Evolutionary conservation across 805 yeast species (phyloP).

Genomic region (Kodamaea neixiangensis): DNA sequence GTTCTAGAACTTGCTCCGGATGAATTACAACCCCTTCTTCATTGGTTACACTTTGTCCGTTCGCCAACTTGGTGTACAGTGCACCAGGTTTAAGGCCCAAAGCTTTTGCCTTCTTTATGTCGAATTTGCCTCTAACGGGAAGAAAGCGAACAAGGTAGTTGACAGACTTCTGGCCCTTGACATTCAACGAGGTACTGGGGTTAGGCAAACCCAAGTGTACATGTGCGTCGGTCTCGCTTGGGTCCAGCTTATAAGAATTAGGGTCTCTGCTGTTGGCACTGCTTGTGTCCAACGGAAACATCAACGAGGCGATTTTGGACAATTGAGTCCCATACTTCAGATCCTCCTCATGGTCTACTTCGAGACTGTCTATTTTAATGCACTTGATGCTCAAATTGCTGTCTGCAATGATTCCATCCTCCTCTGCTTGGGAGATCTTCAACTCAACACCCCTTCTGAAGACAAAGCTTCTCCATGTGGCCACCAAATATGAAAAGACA

Average conservation of each 20-base stretch:
- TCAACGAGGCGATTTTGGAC: constrained; percentile 44
- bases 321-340: constrained; percentile 19
- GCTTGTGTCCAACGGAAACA: constrained; percentile 58
- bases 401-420: constrained; percentile 34
- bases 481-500: constrained; percentile 51
- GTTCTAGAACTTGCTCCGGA: constrained; percentile 75
- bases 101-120: constrained; percentile 60
- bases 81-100: constrained; percentile 72
- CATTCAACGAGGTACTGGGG: constrained; percentile 23
- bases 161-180: constrained; percentile 48
- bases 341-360: neutral
- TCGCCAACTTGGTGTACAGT: constrained; percentile 57
- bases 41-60: constrained; percentile 57
- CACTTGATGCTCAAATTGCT: constrained; percentile 42
- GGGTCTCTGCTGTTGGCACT: constrained; percentile 40
- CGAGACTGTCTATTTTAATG: constrained; percentile 27
- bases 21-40: constrained; percentile 57
- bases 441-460: constrained; percentile 72
- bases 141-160: constrained; percentile 68
- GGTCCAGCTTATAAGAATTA: constrained; percentile 38
- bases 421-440: constrained; percentile 31
- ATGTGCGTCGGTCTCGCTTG: constrained; percentile 38
- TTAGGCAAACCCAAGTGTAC: constrained; percentile 38
- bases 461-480: constrained; percentile 86
- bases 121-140: constrained; percentile 76